A percentile compares a stretch with the other conserved stretches of the same genome.
phyloP scores from a whole-genome alignment of 2,329 filamentous ascomycete genomes.

The Cladosporium sp. region DNA sequence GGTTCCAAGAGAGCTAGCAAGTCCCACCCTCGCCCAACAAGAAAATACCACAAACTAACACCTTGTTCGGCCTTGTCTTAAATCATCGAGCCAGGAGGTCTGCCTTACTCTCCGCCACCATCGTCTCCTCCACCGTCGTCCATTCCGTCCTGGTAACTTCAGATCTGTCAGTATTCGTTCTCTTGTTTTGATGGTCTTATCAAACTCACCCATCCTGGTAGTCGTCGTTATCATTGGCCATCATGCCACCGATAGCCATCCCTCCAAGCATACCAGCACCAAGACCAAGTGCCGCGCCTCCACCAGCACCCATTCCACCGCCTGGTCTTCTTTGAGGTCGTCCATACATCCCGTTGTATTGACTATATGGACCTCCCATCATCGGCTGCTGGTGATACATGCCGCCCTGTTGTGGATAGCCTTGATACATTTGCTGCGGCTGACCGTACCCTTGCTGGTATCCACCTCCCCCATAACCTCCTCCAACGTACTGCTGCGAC shows the following conservation, averaged over 20 bases:
- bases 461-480: conserved; percentile 27
- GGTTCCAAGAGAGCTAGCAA: neutral
- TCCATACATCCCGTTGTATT: conserved; percentile 4
- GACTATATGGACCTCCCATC: neutral
- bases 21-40: neutral
- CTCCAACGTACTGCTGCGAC: conserved; percentile 31
- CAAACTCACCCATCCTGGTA: conserved; percentile 48
- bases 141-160: conserved; percentile 38
- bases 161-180: neutral
- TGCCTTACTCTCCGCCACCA: conserved; percentile 22
- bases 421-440: conserved; percentile 46
- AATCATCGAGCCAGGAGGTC: neutral
- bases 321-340: conserved; percentile 25
- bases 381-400: conserved; percentile 6
- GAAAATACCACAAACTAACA: neutral
- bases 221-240: conserved; percentile 57
- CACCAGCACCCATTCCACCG: conserved; percentile 64
- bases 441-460: conserved; percentile 29
- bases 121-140: conserved; percentile 22
- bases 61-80: neutral
- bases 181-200: no score
- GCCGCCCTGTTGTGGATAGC: conserved; percentile 30
- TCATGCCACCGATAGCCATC: conserved; percentile 66
- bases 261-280: conserved; percentile 82
- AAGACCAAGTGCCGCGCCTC: conserved; percentile 73